Evolutionary conservation across 2,329 filamentous ascomycete species (phyloP), one percentile per base, ranked within the genome.

Genomic region (Exophiala sp.): DNA sequence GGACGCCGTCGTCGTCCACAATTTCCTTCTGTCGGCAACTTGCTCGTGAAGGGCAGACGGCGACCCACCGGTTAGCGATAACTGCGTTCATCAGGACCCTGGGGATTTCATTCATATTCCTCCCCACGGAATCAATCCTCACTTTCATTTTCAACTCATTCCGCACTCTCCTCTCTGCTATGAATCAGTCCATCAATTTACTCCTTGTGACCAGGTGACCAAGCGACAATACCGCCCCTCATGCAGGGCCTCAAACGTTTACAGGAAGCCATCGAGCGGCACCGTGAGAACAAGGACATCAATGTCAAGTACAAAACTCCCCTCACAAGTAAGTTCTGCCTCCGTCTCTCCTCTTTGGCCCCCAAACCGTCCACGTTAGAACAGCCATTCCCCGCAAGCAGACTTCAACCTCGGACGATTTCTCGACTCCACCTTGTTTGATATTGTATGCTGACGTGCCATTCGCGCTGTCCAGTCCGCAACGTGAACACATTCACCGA

Each of bases 301-400:
- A 58, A 59, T 48, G 53, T 59, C 48, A 60, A 60, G 48, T 60
- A 60, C 58, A 59, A 59, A 50, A 61, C 57, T 24, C 58, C 58
- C 41, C 54, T 61, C 51, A 61, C 58, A 21, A 53, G 58, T 61
- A 55, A 50, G 54, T 57, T 57, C 22, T 13, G 18, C 30, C 48
- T 41, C 24, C 19, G 34, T 23, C 40, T 16, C 22, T 34, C 29
- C 48, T 24, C 45, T 27, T 24, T 42, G 30, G 37, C 38, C 35
- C 45, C 16, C 24, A 40, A 50, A 37, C 30, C 24, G 16, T n/a
- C n/a, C n/a, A n/a, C n/a, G n/a, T n/a, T n/a, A n/a, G n/a, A 38
- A 23, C 24, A 35, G 9, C 35, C 13, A 7, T 19, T 16, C 37
- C 19, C 9, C 3, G 7, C 19, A 13, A 40, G 10, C 24, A 3